phyloP scores from a whole-genome alignment of 2,329 filamentous ascomycete species.

The Fusarium bactridioides region DNA sequence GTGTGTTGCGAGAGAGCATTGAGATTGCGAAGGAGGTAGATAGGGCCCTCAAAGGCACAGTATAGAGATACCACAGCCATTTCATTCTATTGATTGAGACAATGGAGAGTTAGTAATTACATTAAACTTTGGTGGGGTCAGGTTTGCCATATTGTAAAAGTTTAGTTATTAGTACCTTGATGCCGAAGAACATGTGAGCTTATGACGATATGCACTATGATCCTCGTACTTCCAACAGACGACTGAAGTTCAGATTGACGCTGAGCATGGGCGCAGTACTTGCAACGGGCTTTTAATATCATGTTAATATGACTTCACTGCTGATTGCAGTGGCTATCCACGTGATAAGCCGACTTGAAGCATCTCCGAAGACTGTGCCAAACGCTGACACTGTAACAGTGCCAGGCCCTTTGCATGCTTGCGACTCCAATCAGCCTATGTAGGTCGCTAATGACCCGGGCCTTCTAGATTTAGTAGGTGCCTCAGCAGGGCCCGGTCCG shows the following conservation, averaged over 20 bases:
- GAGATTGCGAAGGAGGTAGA: conserved; percentile 19
- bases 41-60: not conserved
- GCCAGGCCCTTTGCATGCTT: not conserved
- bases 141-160: not conserved
- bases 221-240: too few species aligned
- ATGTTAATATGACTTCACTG: not conserved
- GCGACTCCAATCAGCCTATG: not conserved
- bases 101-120: fast-evolving
- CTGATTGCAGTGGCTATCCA: not conserved
- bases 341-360: not conserved
- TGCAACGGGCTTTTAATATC: too few species aligned
- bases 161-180: too few species aligned
- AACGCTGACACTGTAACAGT: not conserved
- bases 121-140: fast-evolving
- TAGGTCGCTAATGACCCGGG: not conserved
- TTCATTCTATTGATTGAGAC: not conserved
- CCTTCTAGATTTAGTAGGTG: not conserved
- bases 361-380: not conserved
- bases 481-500: not conserved
- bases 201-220: too few species aligned
- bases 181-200: not conserved
- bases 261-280: too few species aligned
- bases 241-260: too few species aligned
- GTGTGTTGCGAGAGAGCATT: conserved; percentile 10
- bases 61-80: not conserved